Percentiles rank a stretch among this genome's conserved stretches.
phyloP scores from a whole-genome alignment of 116 monocot species.

The Cymodocea nodosa region DNA sequence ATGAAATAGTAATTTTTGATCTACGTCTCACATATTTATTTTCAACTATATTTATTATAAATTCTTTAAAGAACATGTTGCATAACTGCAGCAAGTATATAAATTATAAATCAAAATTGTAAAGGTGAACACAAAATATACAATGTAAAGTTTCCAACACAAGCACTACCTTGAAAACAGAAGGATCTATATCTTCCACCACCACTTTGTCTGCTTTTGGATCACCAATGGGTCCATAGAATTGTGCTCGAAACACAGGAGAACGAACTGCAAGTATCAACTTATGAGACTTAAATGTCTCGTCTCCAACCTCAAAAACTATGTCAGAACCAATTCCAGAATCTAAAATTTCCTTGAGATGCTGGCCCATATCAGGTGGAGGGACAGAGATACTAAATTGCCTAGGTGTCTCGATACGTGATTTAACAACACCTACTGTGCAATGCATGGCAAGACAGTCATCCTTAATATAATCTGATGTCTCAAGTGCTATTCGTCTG shows the following conservation, averaged over 20 bases:
- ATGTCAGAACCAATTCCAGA: conserved; percentile 29
- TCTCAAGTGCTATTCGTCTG: conserved; percentile 30
- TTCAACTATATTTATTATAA: too few species aligned
- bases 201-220: conserved; percentile 31
- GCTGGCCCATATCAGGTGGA: conserved; percentile 31
- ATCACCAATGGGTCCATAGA: conserved; percentile 45
- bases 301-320: conserved; percentile 34
- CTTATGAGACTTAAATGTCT: conserved; percentile 37
- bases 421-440: conserved; percentile 45
- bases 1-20: too few species aligned
- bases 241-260: conserved; percentile 44
- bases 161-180: conserved; percentile 32
- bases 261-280: conserved; percentile 43
- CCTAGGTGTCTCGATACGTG: conserved; percentile 25
- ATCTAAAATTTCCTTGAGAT: conserved; percentile 22
- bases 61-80: background rate
- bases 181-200: conserved; percentile 34
- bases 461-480: conserved; percentile 42
- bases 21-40: too few species aligned
- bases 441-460: conserved; percentile 40
- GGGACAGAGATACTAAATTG: conserved; percentile 25
- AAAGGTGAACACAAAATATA: background rate
- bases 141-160: background rate
- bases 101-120: too few species aligned
- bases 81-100: background rate